A percentile compares a stretch with the other conserved stretches of the same genome.
Conservation (phyloP, 2,329 filamentous ascomycete genomes). For the Pezicula neosporulosa region DNA sequence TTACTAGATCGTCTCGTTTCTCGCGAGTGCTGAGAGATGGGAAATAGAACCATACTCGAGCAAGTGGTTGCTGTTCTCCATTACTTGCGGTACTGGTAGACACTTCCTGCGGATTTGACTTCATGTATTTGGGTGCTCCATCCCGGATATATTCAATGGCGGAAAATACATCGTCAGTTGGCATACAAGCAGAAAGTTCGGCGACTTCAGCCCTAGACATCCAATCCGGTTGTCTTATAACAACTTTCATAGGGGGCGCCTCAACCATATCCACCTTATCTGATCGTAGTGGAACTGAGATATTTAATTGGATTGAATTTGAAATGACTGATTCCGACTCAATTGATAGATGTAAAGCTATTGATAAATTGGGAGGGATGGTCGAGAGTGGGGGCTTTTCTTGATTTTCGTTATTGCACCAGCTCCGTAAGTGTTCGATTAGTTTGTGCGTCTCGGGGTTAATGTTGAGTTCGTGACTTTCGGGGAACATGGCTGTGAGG, state of each 20-base stretch:
- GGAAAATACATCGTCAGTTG: slow-evolving; percentile 39
- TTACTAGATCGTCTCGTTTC: slow-evolving; percentile 55
- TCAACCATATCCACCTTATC: slow-evolving; percentile 22
- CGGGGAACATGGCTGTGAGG: slow-evolving; percentile 48
- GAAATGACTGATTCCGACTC: no score
- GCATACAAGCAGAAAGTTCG: slow-evolving; percentile 34
- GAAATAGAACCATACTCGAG: slow-evolving; percentile 62
- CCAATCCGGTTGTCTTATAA: slow-evolving; percentile 47
- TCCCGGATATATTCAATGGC: slow-evolving; percentile 42
- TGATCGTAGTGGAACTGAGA: neutral
- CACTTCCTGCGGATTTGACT: neutral
- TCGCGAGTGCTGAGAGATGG: slow-evolving; percentile 56
- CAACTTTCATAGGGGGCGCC: slow-evolving; percentile 36
- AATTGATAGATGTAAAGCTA: neutral
- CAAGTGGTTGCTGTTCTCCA: slow-evolving; percentile 26
- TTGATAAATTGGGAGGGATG: neutral
- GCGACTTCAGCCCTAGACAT: slow-evolving; percentile 45
- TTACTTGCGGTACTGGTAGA: slow-evolving; percentile 5
- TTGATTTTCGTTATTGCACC: neutral
- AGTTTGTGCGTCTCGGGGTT: slow-evolving; percentile 10
- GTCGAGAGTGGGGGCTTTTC: neutral
- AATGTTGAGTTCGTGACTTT: slow-evolving; percentile 28
- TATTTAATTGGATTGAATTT: neutral
- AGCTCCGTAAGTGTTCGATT: neutral
- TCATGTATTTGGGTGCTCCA: slow-evolving; percentile 28